These are phyloP conservation scores for Tilletiaria anomala DNA, from an alignment of 1,284 basidiomycete genomes.

Conservation along the genomic window DNA sequence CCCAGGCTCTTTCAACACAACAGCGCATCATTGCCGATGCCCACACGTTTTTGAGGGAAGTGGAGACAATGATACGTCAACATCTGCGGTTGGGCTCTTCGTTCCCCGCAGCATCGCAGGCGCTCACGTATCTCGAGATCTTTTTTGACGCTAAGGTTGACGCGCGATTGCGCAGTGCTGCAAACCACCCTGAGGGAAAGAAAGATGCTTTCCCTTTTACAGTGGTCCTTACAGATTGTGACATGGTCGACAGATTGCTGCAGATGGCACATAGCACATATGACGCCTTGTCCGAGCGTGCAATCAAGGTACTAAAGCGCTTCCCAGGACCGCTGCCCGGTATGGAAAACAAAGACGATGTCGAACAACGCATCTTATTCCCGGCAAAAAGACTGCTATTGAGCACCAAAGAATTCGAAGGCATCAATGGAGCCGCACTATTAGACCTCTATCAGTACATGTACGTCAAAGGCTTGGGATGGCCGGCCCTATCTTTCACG, in stretches of 20 bases:
- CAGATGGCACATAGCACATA: constrained; percentile 23
- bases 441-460: constrained; percentile 18
- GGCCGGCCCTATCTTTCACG: no score
- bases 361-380: constrained; percentile 10
- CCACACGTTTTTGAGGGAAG: constrained; percentile 12
- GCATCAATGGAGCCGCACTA: constrained; percentile 17
- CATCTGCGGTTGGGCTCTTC: constrained; percentile 26
- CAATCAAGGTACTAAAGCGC: constrained; percentile 16
- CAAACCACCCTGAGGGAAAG: no score
- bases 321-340: constrained; percentile 18
- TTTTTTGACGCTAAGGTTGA: constrained; percentile 4
- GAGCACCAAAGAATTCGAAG: constrained; percentile 21
- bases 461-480: no score
- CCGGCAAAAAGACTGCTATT: constrained; percentile 15
- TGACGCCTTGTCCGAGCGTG: constrained; percentile 16
- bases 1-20: constrained; percentile 7
- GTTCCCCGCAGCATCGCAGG: constrained; percentile 17
- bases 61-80: constrained; percentile 8
- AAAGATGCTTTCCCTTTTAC: constrained; percentile 14
- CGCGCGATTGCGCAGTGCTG: no score
- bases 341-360: constrained; percentile 7
- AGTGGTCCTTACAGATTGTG: constrained; percentile 8
- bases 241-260: constrained; percentile 18
- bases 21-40: constrained; percentile 9
- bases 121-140: background rate